A percentile compares a stretch with the other conserved stretches of the same genome.
Conservation (phyloP, 371 early-diverging fungal species). For the Capillidium rhysosporum region DNA sequence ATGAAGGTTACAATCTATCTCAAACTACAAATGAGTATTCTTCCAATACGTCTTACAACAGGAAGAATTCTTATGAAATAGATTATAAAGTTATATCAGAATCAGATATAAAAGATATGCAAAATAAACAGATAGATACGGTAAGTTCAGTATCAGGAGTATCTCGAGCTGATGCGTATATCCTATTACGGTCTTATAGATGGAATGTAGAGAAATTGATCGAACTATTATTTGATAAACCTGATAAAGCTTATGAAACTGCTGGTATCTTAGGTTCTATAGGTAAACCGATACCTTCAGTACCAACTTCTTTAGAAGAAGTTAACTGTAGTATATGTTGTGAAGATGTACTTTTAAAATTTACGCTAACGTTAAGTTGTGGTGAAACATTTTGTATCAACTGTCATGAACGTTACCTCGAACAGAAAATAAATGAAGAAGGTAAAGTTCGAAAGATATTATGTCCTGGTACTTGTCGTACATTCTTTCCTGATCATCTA, state of each 20-base stretch:
- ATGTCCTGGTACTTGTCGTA: constrained; percentile 64
- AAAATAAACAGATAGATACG: constrained; percentile 25
- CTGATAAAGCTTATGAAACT: constrained; percentile 34
- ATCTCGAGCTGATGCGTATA: constrained; percentile 29
- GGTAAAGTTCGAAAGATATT: constrained; percentile 55
- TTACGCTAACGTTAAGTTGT: constrained; percentile 53
- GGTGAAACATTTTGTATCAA: constrained; percentile 66
- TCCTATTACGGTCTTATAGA: constrained; percentile 52
- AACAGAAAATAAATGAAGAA: constrained; percentile 65
- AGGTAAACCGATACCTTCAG: constrained; percentile 8
- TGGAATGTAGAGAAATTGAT: constrained; percentile 88
- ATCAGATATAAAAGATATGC: constrained; percentile 22
- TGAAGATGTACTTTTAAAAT: constrained; percentile 30
- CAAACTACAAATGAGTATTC: constrained; percentile 21
- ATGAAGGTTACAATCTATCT: constrained; percentile 15
- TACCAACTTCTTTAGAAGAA: constrained; percentile 8
- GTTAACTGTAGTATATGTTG: constrained; percentile 84
- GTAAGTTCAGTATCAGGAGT: constrained; percentile 44
- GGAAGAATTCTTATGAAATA: constrained; percentile 40
- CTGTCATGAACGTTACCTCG: constrained; percentile 70
- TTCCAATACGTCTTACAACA: constrained; percentile 16
- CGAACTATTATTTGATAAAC: constrained; percentile 68
- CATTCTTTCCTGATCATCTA: constrained; percentile 61
- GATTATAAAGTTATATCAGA: constrained; percentile 35
- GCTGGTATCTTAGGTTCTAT: constrained; percentile 49